Base-by-base conservation (phyloP, 1,284 basidiomycete species). In the Ganoderma multipileum region DNA sequence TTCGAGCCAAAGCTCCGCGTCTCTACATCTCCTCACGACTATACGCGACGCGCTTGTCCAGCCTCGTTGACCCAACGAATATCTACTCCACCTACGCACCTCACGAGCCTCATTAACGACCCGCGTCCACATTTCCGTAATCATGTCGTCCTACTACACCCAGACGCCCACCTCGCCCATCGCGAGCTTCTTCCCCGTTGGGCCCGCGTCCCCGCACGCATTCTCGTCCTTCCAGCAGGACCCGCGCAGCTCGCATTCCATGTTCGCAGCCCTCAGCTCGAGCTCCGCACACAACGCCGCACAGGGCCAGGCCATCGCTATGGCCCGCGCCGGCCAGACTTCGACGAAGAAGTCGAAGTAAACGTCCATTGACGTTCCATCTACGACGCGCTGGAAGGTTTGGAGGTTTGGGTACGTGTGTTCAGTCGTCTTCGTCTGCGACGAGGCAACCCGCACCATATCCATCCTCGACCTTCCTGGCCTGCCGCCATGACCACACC, bases 141-240 rank as follows among this genome's bases (percentile, higher is more conserved):
- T 42, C 65, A 81, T 80, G 78, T 76, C 79, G 36, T 80, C 78
- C 59, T 79, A 80, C 68, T 79, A 79, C 74, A 47, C 72, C 61
- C 72, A 76, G 20, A 73, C 79, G 36, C 75, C 78, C 7, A 70
- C 77, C 26, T 78, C 81, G 47, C 76, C 77, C 52, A 60, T 76
- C 11, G 50, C 70, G 30, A 73, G 77, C 68, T 81, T 82, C 78
- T 82, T 82, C 79, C 80, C 81, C 23, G 76, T 72, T 9, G 78
- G 76, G 5, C 80, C 81, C 61, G 72, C 79, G 47, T 76, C 79
- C 12, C 80, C 82, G 28, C 88, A 91, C 73, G 88, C 90, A 18
- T 92, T 93, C 81, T 77, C 84, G 38, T 76, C 83, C 57, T 85
- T 92, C 74, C 86, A 90, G 77, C 86, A 88, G 79, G 86, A 88